These are phyloP conservation scores for Heracleum sosnowskyi DNA, from an alignment of 129 eudicot genomes.

Conservation along the genomic window DNA sequence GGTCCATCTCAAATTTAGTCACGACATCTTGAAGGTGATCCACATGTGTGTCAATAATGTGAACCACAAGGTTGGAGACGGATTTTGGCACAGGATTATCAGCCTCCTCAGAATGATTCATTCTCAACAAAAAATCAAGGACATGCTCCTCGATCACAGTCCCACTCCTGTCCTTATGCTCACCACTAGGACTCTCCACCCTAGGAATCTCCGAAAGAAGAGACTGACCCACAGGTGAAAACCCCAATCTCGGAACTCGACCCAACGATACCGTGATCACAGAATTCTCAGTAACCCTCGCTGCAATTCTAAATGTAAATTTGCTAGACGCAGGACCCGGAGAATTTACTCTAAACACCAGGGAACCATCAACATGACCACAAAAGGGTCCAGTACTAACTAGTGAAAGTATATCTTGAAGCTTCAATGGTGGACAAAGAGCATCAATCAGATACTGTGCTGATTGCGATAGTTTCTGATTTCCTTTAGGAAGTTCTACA, in stretches of 20 bases:
- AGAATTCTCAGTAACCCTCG: conserved; percentile 85
- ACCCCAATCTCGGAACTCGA: conserved; percentile 70
- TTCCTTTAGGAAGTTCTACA: conserved; percentile 82
- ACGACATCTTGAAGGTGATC: conserved; percentile 96
- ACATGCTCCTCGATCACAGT: conserved; percentile 83
- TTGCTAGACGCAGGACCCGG: conserved; percentile 89
- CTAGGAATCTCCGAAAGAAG: conserved; percentile 64
- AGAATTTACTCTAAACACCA: conserved; percentile 89
- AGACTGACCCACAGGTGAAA: conserved; percentile 60
- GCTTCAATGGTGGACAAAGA: conserved; percentile 92
- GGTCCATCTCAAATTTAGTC: conserved; percentile 90
- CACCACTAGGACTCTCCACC: conserved; percentile 56
- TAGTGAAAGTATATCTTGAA: conserved; percentile 81
- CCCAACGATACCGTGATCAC: conserved; percentile 86
- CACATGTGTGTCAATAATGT: conserved; percentile 82
- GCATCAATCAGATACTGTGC: conserved; percentile 80
- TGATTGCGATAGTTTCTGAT: conserved; percentile 76
- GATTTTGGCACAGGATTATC: conserved; percentile 96
- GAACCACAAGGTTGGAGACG: conserved; percentile 81
- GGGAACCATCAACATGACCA: conserved; percentile 94
- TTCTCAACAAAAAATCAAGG: conserved; percentile 75
- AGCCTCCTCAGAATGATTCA: conserved; percentile 98
- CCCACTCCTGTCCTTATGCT: conserved; percentile 40
- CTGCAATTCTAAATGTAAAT: conserved; percentile 82
- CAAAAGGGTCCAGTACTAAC: conserved; percentile 94